Percentiles rank a stretch among this genome's conserved stretches.
phyloP scores from a whole-genome alignment of 2,329 filamentous ascomycete species.

The Thelonectria discophora region DNA sequence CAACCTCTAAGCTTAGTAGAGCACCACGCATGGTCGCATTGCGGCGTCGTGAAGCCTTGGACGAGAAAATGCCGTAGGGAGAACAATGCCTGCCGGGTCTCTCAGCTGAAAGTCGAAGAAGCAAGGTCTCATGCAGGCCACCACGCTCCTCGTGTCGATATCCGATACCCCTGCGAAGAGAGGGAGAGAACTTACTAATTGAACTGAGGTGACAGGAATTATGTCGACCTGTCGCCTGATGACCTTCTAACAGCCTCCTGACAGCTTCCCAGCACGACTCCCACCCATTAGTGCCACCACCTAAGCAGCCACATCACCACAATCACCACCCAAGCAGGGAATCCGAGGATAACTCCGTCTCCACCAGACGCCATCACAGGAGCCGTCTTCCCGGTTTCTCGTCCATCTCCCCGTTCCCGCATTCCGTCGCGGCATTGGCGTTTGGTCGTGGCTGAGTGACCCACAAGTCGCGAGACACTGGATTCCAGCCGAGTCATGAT shows the following conservation, averaged over 20 bases:
- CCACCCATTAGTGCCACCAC: background rate
- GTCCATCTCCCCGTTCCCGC: constrained; percentile 2
- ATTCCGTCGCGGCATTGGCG: background rate
- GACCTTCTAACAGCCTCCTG: too few relatives aligned
- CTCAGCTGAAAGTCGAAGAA: background rate
- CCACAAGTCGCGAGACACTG: background rate
- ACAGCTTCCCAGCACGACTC: too few relatives aligned
- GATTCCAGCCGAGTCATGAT: background rate
- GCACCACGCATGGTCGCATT: background rate
- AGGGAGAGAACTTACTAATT: too few relatives aligned
- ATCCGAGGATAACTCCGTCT: constrained; percentile 2
- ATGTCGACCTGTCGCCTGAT: background rate
- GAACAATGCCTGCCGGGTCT: background rate
- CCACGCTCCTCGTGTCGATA: background rate
- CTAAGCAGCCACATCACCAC: background rate
- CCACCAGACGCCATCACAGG: background rate
- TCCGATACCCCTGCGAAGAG: background rate
- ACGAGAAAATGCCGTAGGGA: background rate
- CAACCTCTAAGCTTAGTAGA: background rate
- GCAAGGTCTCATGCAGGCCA: background rate
- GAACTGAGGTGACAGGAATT: background rate
- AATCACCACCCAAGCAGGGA: background rate
- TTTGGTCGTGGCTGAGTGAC: background rate
- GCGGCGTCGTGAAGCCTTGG: background rate
- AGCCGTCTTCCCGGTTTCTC: background rate